Conservation (phyloP, 345 rosid species). For the Eucalyptus pauciflora region DNA sequence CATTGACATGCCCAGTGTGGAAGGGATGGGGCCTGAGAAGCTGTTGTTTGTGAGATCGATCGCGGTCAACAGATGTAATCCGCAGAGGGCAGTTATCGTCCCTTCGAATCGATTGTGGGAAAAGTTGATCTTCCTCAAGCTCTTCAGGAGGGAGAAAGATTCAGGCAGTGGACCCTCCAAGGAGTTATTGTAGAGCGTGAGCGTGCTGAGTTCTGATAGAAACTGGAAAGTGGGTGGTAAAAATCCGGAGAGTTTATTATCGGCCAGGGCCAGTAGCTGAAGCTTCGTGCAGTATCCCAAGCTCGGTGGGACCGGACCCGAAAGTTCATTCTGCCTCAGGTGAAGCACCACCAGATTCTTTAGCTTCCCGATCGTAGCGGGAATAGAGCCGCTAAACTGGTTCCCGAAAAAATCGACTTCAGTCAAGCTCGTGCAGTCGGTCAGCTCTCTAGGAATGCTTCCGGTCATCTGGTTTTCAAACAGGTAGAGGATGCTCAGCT, state of each 20-base stretch:
- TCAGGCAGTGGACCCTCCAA: slow-evolving; percentile 61
- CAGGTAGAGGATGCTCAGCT: slow-evolving; percentile 37
- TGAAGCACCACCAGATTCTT: slow-evolving; percentile 58
- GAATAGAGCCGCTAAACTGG: slow-evolving; percentile 58
- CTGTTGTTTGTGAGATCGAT: slow-evolving; percentile 76
- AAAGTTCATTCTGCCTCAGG: slow-evolving; percentile 70
- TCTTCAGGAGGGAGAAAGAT: slow-evolving; percentile 49
- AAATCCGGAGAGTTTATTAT: slow-evolving; percentile 61
- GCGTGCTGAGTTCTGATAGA: slow-evolving; percentile 37
- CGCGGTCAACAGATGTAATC: slow-evolving; percentile 43
- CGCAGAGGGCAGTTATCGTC: slow-evolving; percentile 48
- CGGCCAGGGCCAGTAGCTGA: slow-evolving; percentile 56
- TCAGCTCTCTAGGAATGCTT: slow-evolving; percentile 53
- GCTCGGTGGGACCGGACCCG: slow-evolving; percentile 70
- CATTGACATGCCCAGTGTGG: slow-evolving; percentile 34
- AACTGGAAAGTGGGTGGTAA: slow-evolving; percentile 69
- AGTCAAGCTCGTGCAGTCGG: slow-evolving; percentile 61
- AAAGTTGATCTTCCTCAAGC: slow-evolving; percentile 64
- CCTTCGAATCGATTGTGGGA: slow-evolving; percentile 69
- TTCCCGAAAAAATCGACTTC: slow-evolving; percentile 64
- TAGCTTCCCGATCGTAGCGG: slow-evolving; percentile 58
- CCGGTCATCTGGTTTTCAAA: slow-evolving; percentile 75
- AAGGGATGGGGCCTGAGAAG: slow-evolving; percentile 56
- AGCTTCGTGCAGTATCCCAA: slow-evolving; percentile 67
- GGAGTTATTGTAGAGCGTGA: slow-evolving; percentile 75